Evolutionary conservation across 2,329 filamentous ascomycete genomes (phyloP).

Genomic region (Xylariaceae sp.): DNA sequence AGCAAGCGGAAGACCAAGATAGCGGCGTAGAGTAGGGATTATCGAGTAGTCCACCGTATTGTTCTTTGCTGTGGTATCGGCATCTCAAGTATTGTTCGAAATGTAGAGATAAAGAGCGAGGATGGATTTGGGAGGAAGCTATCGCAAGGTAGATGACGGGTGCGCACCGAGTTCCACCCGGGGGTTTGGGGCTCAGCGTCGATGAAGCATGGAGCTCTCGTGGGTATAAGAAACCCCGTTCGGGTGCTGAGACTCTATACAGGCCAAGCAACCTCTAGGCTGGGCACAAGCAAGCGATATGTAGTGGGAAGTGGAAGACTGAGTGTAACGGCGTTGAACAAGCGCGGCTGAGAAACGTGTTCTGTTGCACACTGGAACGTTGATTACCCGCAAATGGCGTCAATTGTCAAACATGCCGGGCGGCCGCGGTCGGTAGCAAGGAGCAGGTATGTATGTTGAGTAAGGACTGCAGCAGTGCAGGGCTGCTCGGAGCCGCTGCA

Average conservation of each 20-base stretch:
- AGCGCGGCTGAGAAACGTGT: slow-evolving; percentile 14
- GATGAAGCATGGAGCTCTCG: slow-evolving; percentile 4
- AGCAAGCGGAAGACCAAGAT: background rate
- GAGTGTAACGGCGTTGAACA: too few relatives aligned
- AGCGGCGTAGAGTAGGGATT: too few relatives aligned
- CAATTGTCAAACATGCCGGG: too few relatives aligned
- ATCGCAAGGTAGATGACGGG: background rate
- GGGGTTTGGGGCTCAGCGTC: slow-evolving; percentile 9
- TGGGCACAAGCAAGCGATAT: background rate
- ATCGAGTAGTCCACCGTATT: too few relatives aligned
- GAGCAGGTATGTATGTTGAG: too few relatives aligned
- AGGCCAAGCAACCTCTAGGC: too few relatives aligned
- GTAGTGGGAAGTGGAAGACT: background rate
- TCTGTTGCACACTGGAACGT: slow-evolving; percentile 5
- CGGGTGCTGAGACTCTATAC: too few relatives aligned
- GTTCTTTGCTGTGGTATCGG: background rate
- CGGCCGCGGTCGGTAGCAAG: too few relatives aligned
- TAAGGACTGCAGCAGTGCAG: too few relatives aligned
- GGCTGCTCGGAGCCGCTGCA: too few relatives aligned
- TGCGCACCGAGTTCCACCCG: too few relatives aligned
- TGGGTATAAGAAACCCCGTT: background rate
- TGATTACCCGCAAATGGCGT: too few relatives aligned
- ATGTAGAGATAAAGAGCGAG: background rate
- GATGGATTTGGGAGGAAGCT: background rate
- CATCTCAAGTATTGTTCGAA: slow-evolving; percentile 18